Evolutionary conservation across 2,329 filamentous ascomycete genomes (phyloP), one percentile per base, ranked within the genome.

Genomic region (Colletotrichum incanum): DNA sequence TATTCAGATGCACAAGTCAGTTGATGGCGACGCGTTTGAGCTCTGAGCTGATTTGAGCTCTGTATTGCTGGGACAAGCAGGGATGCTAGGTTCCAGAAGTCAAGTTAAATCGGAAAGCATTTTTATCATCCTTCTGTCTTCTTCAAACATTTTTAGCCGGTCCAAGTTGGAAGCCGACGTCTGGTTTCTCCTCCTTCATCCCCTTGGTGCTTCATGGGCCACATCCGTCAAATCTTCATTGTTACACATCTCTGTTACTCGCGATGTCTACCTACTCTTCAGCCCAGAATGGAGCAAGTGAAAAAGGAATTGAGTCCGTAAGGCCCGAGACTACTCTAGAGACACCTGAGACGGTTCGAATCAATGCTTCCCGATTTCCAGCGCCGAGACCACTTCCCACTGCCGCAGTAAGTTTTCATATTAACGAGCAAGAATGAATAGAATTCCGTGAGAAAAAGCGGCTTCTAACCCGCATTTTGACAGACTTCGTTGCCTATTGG

Each of bases 401-500:
- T 16, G 56, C 67, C 12, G 63, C 71, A 4, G 71, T 73, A 14
- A 60, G 71, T 67, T 20, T 8, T 6, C 8, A 5, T 2, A 3
- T 37, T 5, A 9, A 20, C 6, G 6, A 20, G 26, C 12, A 28
- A 12, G n/a, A 1, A 23, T 43, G 3, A 2, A 6, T 50, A 8
- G 7, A 18, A 18, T 39, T 8, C 9, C 2, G 23, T 4, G 23
- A 52, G 14, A 9, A 14, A 14, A 2, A 23, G 8, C 1, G 9
- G 3, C 47, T 20, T 26, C 26, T 62, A n/a, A 64, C 52, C 62
- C 41, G 67, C 49, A 20, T 5, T 3, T 14, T 20, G 5, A 11
- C 23, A 84, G 83, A 86, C 85, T 12, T 84, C 86, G 0, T 77
- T 89, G 0, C 85, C 85, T 0, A 85, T 89, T 41, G 87, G 86